A percentile compares a stretch with the other conserved stretches of the same genome.
These are phyloP conservation scores for Collybiopsis luxurians DNA, from an alignment of 768 basidiomycete genomes.

Conservation along the genomic window DNA sequence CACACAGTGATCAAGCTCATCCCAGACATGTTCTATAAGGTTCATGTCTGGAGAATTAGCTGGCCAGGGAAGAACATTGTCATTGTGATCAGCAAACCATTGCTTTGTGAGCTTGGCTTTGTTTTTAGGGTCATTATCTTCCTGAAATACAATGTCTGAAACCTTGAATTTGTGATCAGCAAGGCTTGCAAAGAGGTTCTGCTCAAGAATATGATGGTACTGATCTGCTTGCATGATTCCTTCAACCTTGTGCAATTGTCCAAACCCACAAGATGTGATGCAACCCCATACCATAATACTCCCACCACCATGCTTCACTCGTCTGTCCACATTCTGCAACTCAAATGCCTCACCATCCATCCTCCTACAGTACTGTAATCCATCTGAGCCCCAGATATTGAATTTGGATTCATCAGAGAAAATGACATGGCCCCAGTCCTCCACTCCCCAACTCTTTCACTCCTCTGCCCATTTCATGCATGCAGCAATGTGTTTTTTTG, in stretches of 20 bases:
- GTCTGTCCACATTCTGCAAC: constrained; percentile 12
- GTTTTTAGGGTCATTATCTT: constrained; percentile 25
- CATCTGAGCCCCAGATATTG: constrained; percentile 15
- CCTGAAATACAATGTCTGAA: constrained; percentile 18
- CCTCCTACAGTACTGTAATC: constrained; percentile 13
- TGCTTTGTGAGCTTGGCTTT: constrained; percentile 10
- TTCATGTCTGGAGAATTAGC: constrained; percentile 25
- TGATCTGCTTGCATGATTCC: constrained; percentile 21
- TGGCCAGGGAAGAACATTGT: constrained; percentile 17
- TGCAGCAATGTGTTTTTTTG: no score
- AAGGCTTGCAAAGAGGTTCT: constrained; percentile 15
- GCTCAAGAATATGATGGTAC: constrained; percentile 20
- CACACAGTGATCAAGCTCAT: no score
- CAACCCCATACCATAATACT: constrained; percentile 26
- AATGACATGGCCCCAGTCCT: no score
- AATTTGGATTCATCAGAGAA: constrained; percentile 22
- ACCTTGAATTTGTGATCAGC: constrained; percentile 8
- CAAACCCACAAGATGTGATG: constrained; percentile 21
- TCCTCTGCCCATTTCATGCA: no score
- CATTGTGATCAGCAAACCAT: constrained; percentile 16
- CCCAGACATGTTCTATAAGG: constrained; percentile 26
- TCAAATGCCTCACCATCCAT: constrained; percentile 17
- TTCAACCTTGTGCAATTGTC: constrained; percentile 14
- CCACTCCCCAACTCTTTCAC: no score
- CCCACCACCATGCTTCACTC: constrained; percentile 22